These are phyloP conservation scores for Vararia minispora DNA, from an alignment of 768 basidiomycete species.

Conservation along the genomic window DNA sequence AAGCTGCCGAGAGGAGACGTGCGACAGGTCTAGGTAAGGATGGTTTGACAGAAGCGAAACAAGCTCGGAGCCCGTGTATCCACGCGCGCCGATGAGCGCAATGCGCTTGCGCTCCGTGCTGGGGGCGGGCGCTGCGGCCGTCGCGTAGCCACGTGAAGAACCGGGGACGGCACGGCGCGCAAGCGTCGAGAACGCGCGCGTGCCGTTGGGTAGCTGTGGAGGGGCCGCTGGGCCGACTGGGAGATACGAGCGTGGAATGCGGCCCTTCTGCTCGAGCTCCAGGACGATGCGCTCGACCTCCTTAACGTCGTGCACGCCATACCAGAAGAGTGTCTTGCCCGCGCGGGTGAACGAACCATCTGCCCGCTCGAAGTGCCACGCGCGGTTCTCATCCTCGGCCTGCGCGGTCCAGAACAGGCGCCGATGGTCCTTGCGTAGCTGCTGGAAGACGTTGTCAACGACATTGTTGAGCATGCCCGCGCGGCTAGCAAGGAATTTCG, in stretches of 20 bases:
- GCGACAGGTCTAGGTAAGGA: slow-evolving; percentile 80
- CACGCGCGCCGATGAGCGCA: slow-evolving; percentile 92
- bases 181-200: slow-evolving; percentile 48
- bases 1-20: slow-evolving; percentile 93
- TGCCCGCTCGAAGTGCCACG: slow-evolving; percentile 98
- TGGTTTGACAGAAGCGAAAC: slow-evolving; percentile 81
- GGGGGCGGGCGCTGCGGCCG: slow-evolving; percentile 31
- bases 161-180: slow-evolving; percentile 35
- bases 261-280: slow-evolving; percentile 52
- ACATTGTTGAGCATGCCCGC: slow-evolving; percentile 89
- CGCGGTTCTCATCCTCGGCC: slow-evolving; percentile 90
- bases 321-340: slow-evolving; percentile 95
- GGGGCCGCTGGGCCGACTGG: slow-evolving; percentile 73
- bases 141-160: slow-evolving; percentile 70
- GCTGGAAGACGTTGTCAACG: slow-evolving; percentile 92
- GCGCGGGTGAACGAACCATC: slow-evolving; percentile 96
- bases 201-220: slow-evolving; percentile 37
- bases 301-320: slow-evolving; percentile 81
- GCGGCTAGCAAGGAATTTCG: slow-evolving; percentile 82
- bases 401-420: slow-evolving; percentile 97
- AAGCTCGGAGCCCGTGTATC: slow-evolving; percentile 90
- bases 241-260: slow-evolving; percentile 83
- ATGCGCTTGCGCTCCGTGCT: slow-evolving; percentile 74
- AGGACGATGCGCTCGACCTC: slow-evolving; percentile 86
- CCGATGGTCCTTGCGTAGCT: slow-evolving; percentile 92